Evolutionary conservation across 495 filamentous ascomycete genomes (phyloP).

Genomic region (Hypoxylon lienhwacheense): DNA sequence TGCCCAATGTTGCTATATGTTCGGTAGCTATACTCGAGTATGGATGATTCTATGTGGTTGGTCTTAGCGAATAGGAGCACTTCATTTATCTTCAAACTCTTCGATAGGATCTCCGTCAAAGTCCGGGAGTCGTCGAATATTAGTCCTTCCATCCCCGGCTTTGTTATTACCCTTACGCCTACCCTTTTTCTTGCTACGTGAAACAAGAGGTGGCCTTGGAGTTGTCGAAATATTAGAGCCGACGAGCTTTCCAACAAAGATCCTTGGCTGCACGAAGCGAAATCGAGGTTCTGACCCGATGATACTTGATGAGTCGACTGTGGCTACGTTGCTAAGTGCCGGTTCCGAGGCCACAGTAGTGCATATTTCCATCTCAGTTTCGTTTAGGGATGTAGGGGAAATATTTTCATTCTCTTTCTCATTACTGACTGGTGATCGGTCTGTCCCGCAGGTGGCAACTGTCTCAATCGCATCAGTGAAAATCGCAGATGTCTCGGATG

Average conservation of each 20-base stretch:
- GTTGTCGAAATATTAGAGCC: background rate
- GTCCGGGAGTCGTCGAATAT: conserved; percentile 48
- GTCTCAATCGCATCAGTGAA: conserved; percentile 4
- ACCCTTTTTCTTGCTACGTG: conserved; percentile 28
- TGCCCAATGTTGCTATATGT: conserved; percentile 2
- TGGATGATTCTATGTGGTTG: background rate
- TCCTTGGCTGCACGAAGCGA: conserved; percentile 44
- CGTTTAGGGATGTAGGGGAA: conserved; percentile 20
- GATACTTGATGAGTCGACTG: conserved; percentile 20
- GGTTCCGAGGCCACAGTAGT: conserved; percentile 32
- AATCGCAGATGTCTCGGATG: conserved; percentile 27
- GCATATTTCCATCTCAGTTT: conserved; percentile 26
- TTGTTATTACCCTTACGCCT: conserved; percentile 38
- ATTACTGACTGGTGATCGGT: background rate
- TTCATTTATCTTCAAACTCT: conserved; percentile 43
- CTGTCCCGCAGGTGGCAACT: conserved; percentile 6
- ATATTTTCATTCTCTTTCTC: conserved; percentile 1
- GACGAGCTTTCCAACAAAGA: conserved; percentile 44
- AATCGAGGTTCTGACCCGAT: conserved; percentile 32
- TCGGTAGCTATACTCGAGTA: background rate
- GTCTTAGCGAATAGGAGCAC: background rate
- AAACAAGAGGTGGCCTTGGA: conserved; percentile 1
- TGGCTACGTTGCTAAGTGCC: conserved; percentile 31
- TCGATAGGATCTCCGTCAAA: conserved; percentile 51
- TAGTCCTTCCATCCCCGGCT: conserved; percentile 41